phyloP scores from a whole-genome alignment of 371 early-diverging fungal genomes.

The Cokeromyces recurvatus region DNA sequence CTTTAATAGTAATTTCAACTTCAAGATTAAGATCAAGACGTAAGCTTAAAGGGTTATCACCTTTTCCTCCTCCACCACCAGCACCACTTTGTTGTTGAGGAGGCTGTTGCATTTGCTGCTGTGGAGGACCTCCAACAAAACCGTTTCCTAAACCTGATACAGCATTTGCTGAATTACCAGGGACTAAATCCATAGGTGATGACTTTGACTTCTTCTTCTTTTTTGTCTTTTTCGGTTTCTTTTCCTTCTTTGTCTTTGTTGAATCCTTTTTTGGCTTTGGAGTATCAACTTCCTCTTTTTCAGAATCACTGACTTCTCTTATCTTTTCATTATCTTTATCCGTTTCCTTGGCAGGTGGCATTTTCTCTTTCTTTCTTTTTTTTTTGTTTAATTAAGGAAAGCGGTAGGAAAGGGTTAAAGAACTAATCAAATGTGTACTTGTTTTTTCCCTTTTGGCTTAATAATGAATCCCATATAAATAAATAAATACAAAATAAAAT shows the following conservation, averaged over 20 bases:
- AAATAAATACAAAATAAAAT: too few relatives aligned
- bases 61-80: constrained; percentile 5
- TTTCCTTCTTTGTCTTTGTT: constrained; percentile 10
- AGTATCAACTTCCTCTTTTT: constrained; percentile 8
- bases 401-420: too few relatives aligned
- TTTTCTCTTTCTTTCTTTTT: not conserved
- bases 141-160: constrained; percentile 3
- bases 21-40: constrained; percentile 30
- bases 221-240: constrained; percentile 12
- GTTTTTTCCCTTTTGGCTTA: too few relatives aligned
- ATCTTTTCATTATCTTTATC: constrained; percentile 6
- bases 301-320: constrained; percentile 6
- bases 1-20: constrained; percentile 30
- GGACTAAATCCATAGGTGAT: constrained; percentile 6
- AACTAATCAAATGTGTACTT: too few relatives aligned
- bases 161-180: constrained; percentile 5
- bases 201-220: constrained; percentile 17
- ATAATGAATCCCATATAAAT: too few relatives aligned
- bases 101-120: not conserved
- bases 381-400: not conserved
- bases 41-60: constrained; percentile 18
- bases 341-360: constrained; percentile 20
- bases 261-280: not conserved
- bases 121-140: not conserved
- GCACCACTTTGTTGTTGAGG: constrained; percentile 7